Percentiles rank a stretch among this genome's conserved stretches.
Evolutionary conservation across 1,139 yeast genomes (phyloP).

Genomic region (Pneumocystis murina): DNA sequence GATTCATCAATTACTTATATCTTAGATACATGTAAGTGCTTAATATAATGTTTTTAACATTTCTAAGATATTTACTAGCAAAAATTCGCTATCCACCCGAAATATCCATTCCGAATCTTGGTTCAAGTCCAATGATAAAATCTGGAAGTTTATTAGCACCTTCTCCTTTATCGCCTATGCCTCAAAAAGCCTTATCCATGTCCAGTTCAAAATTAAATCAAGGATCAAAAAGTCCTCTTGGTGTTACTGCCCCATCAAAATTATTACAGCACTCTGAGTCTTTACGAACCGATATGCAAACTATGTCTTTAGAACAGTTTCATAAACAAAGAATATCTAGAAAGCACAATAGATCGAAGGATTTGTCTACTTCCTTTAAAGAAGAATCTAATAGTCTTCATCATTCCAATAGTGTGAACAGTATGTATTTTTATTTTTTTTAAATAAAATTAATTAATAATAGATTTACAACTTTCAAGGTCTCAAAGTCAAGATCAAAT

Average conservation of each 20-base stretch:
- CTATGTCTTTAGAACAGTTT: neutral
- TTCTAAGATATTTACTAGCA: neutral
- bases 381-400: neutral
- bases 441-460: neutral
- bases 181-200: slow-evolving; percentile 1
- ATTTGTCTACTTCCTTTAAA: neutral
- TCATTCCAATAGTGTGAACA: neutral
- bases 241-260: neutral
- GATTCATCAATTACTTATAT: slow-evolving; percentile 26
- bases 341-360: neutral
- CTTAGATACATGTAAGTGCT: slow-evolving; percentile 24
- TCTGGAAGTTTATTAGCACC: slow-evolving; percentile 4
- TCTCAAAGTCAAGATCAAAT: neutral
- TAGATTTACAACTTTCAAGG: neutral
- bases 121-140: slow-evolving; percentile 1
- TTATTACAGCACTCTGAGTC: neutral
- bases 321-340: neutral
- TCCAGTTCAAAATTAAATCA: neutral
- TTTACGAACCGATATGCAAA: neutral
- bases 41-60: slow-evolving; percentile 11
- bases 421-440: neutral
- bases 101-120: neutral
- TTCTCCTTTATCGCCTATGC: slow-evolving; percentile 5
- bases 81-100: slow-evolving; percentile 17
- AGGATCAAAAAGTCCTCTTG: neutral